Evolutionary conservation across 441 rosid genomes (phyloP).

Genomic region (Adansonia gregorii): DNA sequence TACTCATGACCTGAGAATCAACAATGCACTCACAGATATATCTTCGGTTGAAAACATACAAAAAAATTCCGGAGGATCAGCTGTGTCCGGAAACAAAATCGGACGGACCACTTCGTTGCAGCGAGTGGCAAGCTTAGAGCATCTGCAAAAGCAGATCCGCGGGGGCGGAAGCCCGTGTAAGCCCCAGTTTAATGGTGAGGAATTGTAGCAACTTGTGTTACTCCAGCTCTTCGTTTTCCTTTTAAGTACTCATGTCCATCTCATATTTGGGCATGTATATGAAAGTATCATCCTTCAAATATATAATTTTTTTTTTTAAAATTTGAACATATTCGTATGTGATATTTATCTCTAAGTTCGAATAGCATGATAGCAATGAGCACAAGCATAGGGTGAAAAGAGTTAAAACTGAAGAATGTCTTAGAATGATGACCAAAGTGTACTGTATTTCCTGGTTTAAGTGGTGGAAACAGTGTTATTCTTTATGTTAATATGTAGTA

Average conservation of each 20-base stretch:
- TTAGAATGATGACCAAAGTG: slow-evolving; percentile 13
- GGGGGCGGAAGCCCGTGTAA: slow-evolving; percentile 20
- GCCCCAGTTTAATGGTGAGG: slow-evolving; percentile 40
- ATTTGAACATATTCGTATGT: too few relatives aligned
- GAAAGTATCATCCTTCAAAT: too few relatives aligned
- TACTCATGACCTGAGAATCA: slow-evolving; percentile 39
- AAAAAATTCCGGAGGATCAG: slow-evolving; percentile 36
- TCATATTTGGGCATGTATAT: too few relatives aligned
- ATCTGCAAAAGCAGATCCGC: slow-evolving; percentile 61
- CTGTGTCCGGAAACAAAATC: slow-evolving; percentile 46
- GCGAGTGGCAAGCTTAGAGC: slow-evolving; percentile 92
- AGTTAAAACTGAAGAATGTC: slow-evolving; percentile 24
- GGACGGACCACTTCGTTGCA: slow-evolving; percentile 68
- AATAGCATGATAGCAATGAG: slow-evolving; percentile 24
- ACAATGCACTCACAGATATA: slow-evolving; percentile 51
- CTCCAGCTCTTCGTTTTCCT: too few relatives aligned
- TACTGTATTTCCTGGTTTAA: slow-evolving; percentile 22
- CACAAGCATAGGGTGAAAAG: slow-evolving; percentile 8
- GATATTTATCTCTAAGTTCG: not conserved
- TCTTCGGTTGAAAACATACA: slow-evolving; percentile 48
- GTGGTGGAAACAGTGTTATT: slow-evolving; percentile 20
- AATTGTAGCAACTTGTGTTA: slow-evolving; percentile 24
- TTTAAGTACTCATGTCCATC: too few relatives aligned
- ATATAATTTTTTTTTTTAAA: too few relatives aligned
- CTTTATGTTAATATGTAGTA: slow-evolving; percentile 18